Evolutionary conservation across 345 rosid genomes (phyloP).

Genomic region (Laguncularia racemosa): DNA sequence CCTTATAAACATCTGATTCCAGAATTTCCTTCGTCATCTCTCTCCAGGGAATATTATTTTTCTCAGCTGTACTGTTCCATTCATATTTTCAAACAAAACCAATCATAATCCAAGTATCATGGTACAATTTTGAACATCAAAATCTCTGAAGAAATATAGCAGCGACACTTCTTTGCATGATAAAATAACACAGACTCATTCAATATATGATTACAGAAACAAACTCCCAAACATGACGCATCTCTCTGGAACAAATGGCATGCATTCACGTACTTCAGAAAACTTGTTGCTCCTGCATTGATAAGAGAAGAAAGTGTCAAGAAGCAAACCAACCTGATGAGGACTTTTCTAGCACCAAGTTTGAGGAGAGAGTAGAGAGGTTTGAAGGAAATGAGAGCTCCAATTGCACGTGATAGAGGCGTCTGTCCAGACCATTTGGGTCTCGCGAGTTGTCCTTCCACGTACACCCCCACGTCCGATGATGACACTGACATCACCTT

Average conservation of each 20-base stretch:
- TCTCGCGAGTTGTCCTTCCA: conserved; percentile 44
- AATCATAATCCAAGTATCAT: background rate
- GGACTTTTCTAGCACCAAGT: conserved; percentile 59
- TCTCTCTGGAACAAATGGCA: too few relatives aligned
- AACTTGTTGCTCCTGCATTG: background rate
- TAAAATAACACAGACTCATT: too few relatives aligned
- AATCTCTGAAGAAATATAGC: too few relatives aligned
- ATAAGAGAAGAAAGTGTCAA: background rate
- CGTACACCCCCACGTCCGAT: conserved; percentile 16
- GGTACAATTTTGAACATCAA: too few relatives aligned
- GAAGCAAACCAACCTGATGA: conserved; percentile 33
- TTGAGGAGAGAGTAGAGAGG: conserved; percentile 50
- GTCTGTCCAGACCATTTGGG: conserved; percentile 69
- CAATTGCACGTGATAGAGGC: conserved; percentile 47
- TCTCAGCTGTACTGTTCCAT: conserved; percentile 56
- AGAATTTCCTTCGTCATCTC: conserved; percentile 45
- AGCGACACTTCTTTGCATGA: too few relatives aligned
- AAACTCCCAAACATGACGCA: too few relatives aligned
- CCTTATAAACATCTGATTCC: conserved; percentile 56
- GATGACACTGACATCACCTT: conserved; percentile 15
- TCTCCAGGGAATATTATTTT: conserved; percentile 51
- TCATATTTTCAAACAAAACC: background rate
- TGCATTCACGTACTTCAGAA: background rate
- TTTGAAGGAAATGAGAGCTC: conserved; percentile 48
- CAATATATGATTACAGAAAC: too few relatives aligned